These are phyloP conservation scores for Podosphaera aphanis DNA, from an alignment of 2,329 filamentous ascomycete genomes.

Conservation along the genomic window DNA sequence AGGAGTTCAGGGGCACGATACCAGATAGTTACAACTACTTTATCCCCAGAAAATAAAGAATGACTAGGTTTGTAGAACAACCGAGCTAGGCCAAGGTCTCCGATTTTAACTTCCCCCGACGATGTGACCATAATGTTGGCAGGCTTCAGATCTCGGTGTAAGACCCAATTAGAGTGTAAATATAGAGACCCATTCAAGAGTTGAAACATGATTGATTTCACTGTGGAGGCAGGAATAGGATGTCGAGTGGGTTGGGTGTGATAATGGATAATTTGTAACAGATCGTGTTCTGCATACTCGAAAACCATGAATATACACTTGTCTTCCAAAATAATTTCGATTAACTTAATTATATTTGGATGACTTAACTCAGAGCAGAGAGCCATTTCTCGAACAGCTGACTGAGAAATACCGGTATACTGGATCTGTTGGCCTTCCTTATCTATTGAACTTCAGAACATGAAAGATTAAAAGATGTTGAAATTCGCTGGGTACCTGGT, in stretches of 20 bases:
- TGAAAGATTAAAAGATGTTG: constrained; percentile 2
- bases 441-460: constrained; percentile 23
- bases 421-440: constrained; percentile 89
- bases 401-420: constrained; percentile 95
- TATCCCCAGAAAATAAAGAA: constrained; percentile 78
- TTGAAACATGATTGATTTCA: constrained; percentile 90
- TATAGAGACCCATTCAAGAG: constrained; percentile 87
- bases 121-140: constrained; percentile 98
- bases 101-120: constrained; percentile 73
- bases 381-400: constrained; percentile 90
- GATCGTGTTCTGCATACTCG: constrained; percentile 91
- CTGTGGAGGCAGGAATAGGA: constrained; percentile 65
- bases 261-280: constrained; percentile 94
- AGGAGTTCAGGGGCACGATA: constrained; percentile 89
- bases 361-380: constrained; percentile 81
- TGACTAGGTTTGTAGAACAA: constrained; percentile 87
- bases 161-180: constrained; percentile 86
- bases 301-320: constrained; percentile 99
- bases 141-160: constrained; percentile 89
- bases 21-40: constrained; percentile 98
- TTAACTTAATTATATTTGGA: constrained; percentile 67
- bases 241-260: constrained; percentile 72
- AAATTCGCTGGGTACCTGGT: constrained; percentile 11
- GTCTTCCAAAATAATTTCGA: constrained; percentile 92
- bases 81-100: constrained; percentile 75